Evolutionary conservation across 306 rosid species (phyloP).

Genomic region (Quercus rubra): DNA sequence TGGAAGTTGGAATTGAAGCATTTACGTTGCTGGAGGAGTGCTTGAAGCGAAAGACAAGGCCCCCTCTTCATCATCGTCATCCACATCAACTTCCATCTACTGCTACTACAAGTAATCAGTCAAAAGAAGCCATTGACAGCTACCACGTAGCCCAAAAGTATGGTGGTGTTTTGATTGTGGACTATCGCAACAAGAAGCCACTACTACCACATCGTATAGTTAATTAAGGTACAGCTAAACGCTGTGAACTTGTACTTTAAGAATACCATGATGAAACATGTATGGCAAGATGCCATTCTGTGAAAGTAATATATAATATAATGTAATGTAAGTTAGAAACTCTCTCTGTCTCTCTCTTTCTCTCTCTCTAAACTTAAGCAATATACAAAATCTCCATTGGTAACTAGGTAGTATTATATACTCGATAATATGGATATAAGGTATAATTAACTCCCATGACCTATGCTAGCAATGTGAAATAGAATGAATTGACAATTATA

Average conservation of each 20-base stretch:
- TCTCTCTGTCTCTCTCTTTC: background rate
- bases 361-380: too few species aligned
- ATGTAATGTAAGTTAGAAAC: background rate
- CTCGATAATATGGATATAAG: too few species aligned
- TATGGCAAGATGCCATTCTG: background rate
- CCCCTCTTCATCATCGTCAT: background rate
- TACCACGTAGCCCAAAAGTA: background rate
- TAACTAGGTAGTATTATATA: too few species aligned
- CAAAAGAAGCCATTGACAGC: slow-evolving; percentile 5
- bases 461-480: too few species aligned
- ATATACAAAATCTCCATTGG: too few species aligned
- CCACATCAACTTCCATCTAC: background rate
- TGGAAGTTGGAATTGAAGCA: background rate
- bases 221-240: background rate
- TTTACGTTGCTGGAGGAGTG: background rate
- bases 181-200: slow-evolving; percentile 1
- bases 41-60: background rate
- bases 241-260: background rate
- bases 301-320: background rate
- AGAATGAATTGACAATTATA: too few species aligned
- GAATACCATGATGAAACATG: background rate
- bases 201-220: background rate
- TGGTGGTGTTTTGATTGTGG: background rate
- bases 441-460: too few species aligned
- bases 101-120: background rate